Evolutionary conservation across 78 protist genomes (phyloP), one percentile per base, ranked within the genome.

Genomic region (Dictyostelium purpureum): DNA sequence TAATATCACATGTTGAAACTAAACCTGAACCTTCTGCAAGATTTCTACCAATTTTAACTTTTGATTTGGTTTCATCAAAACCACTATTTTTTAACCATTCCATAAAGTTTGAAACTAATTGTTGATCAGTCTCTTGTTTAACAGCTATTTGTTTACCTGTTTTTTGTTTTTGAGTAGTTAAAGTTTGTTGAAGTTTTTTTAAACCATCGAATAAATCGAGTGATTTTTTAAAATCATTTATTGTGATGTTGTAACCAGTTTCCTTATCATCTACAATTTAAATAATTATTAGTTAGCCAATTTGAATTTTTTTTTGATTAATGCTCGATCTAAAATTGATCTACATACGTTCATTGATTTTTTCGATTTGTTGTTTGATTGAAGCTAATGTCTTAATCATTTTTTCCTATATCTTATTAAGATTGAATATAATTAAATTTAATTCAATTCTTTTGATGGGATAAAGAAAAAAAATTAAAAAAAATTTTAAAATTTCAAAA

Each of bases 11-110:
- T 1, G 19, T 73, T 42, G 92, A 81, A 11, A 73, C 47, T 19
- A 85, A 85, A 61, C 92, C 92, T 5, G 83, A 61, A 21, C 92
- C 92, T 28, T 85, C 92, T 16, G 74, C 28, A 26, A 74, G 16
- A 2, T 33, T 51, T 38, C 82, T 37, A 18, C 42, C 76, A 43
- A 85, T 73, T 49, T 85, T 85, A 26, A 85, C 92, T 24, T 73
- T 85, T 12, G 31, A 63, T 31, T 71, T 47, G 40, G 45, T 31
- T 16, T 73, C 82, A 40, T 70, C 37, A 35, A 77, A 74, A 59
- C 92, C 92, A 71, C 73, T 85, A 31, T n/a, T 11, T 4, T 63
- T 45, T 19, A 85, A 35, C 92, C 92, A 85, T 12, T 85, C 51
- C 54, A 54, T 56, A 24, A 85, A 85, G 18, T 56, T 42, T 0